These are phyloP conservation scores for Nannizziopsis barbatae DNA, from an alignment of 2,329 filamentous ascomycete genomes.

Conservation along the genomic window DNA sequence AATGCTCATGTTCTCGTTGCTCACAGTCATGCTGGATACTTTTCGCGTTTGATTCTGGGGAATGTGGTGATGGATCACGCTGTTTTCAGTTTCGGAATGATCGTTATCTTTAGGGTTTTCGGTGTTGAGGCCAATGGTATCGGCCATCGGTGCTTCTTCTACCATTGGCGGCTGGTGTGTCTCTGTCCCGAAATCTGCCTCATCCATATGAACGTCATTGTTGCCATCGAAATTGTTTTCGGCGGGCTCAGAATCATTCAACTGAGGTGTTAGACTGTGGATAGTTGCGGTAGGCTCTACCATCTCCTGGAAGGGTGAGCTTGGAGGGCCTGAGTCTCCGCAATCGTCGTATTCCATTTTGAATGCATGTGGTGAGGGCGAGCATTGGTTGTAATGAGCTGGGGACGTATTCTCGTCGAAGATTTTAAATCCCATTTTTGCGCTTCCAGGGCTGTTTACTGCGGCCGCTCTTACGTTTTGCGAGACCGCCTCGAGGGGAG, in stretches of 20 bases:
- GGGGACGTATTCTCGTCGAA: constrained; percentile 7
- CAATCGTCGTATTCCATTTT: constrained; percentile 14
- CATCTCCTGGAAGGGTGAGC: constrained; percentile 28
- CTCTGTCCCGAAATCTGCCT: constrained; percentile 2
- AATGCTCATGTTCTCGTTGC: constrained; percentile 35
- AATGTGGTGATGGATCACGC: constrained; percentile 12
- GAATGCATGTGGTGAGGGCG: not conserved
- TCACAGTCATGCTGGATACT: constrained; percentile 28
- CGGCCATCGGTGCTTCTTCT: not conserved
- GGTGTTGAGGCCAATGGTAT: not conserved
- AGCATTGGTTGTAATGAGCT: not conserved
- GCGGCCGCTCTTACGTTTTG: constrained; percentile 13
- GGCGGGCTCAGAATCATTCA: constrained; percentile 20
- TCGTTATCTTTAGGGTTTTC: not conserved
- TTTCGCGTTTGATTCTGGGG: constrained; percentile 12
- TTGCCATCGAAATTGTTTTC: not conserved
- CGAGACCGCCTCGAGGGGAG: constrained; percentile 16
- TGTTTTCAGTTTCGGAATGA: constrained; percentile 2
- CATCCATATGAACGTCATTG: constrained; percentile 10
- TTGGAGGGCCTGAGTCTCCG: constrained; percentile 18
- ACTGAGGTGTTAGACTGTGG: constrained; percentile 13
- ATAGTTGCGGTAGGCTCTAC: constrained; percentile 21
- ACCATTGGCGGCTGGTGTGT: not conserved
- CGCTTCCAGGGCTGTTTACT: not conserved
- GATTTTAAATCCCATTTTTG: constrained; percentile 1